Base-by-base conservation (phyloP, 768 basidiomycete species). In the Daedaleopsis nitida region DNA sequence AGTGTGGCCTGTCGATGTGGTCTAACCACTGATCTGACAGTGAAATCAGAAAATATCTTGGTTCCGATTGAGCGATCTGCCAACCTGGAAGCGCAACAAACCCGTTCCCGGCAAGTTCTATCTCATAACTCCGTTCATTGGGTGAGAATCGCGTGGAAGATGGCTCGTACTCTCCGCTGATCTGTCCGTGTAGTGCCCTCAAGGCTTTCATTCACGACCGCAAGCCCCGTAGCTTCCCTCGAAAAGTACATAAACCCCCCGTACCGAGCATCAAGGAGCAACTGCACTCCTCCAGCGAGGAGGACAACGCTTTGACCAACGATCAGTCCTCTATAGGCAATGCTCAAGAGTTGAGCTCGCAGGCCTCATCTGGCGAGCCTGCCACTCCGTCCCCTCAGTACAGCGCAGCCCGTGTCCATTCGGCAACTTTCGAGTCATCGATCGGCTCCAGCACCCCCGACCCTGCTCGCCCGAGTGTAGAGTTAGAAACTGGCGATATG, bases 91-190 rank as follows among this genome's bases (percentile, higher is more conserved):
- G 72, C 85, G 85, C 67, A 89, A 83, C 71, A 91, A 83, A 69
- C 77, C 81, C 38, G 78, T 77, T 59, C 81, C 80, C 16, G 88
- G 91, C 44, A 94, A 91, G 73, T 98, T 97, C 75, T 99, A 97
- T 77, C 80, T 98, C 69, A 94, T 98, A 39, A 86, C 94, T 0
- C 96, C 96, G 5, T 97, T 98, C 77, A 94, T 99, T 66, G 82
- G 78, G 91, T 93, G 57, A 55, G 53, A 52, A 51, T 43, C n/a
- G 34, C 37, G 23, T 35, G 63, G 17, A 6, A 39, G 34, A 24
- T 11, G 27, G 19, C 62, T 24, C 59, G 14, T 21, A 11, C 52
- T 54, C 63, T 52, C 55, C 68, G 1, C 69, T 52, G 42, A 42
- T 10, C 6, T 42, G 17, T 37, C 9, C 11, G 47, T 35, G n/a